Evolutionary conservation across 2,329 filamentous ascomycete species (phyloP), one percentile per base, ranked within the genome.

Genomic region (Scopulariopsis brevicaulis): DNA sequence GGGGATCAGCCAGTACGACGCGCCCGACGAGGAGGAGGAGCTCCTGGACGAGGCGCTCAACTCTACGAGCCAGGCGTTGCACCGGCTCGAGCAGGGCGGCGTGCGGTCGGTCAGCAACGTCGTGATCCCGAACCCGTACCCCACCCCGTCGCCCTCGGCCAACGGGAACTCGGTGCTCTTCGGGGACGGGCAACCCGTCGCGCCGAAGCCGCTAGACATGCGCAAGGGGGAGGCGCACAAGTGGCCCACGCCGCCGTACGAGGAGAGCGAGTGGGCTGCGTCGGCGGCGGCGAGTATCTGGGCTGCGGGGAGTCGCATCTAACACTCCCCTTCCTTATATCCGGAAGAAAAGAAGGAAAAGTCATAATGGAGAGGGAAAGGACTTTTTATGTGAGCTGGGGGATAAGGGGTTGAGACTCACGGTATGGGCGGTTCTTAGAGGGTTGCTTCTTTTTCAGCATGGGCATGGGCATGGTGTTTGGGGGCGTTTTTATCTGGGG

Each of bases 181-280:
- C 68, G 82, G 83, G n/a, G 83, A 85, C 40, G 78, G 79, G 28
- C 77, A 81, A 40, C 76, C 76, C 0, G 71, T 85, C 37, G 81
- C 86, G 1, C 83, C 86, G 10, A 89, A 87, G 70, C 88, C 89
- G 12, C 71, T 92, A 62, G 81, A 89, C 63, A 83, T 89, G 58
- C 77, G 79, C 66, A 83, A 83, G 68, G 62, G 65, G 22, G 74
- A 80, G 61, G 76, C 81, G 6, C 53, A 54, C 11, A 94, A 96
- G 73, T 96, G 92, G 87, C 93, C 92, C 3, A 97, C 94, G 18
- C 94, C 94, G 24, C 93, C 94, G 3, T 96, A 96, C 64, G 92
- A 96, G 67, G 92, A 96, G 65, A 85, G 86, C 62, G 92, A 96
- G 69, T 97, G 92, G 93, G 90, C 87, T 20, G 84, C 87, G 10